phyloP scores from a whole-genome alignment of 441 rosid genomes.

The Daphne laureola region DNA sequence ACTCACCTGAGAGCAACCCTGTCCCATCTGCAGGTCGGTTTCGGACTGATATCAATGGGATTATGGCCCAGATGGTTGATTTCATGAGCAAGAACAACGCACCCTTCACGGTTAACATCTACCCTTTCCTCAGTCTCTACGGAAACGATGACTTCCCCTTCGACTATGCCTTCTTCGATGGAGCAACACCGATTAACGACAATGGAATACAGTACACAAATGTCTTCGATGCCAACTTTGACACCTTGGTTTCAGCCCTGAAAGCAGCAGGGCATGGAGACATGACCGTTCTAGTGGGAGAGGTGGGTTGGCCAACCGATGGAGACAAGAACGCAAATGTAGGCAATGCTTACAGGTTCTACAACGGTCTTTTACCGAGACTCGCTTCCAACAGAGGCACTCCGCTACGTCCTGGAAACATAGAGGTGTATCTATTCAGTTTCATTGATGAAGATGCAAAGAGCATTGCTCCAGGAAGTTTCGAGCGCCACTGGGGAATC shows the following conservation, averaged over 20 bases:
- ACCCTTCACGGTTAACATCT: conserved; percentile 88
- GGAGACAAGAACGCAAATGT: conserved; percentile 76
- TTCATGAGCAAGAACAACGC: conserved; percentile 62
- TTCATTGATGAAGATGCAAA: conserved; percentile 85
- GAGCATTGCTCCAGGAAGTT: conserved; percentile 78
- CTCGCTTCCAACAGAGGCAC: conserved; percentile 60
- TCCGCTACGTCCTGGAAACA: conserved; percentile 68
- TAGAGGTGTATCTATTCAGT: conserved; percentile 82
- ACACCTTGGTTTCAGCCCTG: conserved; percentile 70
- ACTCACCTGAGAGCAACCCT: conserved; percentile 50
- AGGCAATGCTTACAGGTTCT: conserved; percentile 64
- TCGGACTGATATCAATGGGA: conserved; percentile 53
- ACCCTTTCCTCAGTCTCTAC: conserved; percentile 89
- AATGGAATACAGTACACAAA: conserved; percentile 63
- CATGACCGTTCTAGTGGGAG: conserved; percentile 72
- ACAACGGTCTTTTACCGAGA: conserved; percentile 71
- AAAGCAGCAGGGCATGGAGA: conserved; percentile 55
- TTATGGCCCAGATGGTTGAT: conserved; percentile 69
- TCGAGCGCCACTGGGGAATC: conserved; percentile 98
- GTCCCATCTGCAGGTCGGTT: conserved; percentile 89
- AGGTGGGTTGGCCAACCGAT: conserved; percentile 97
- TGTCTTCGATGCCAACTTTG: conserved; percentile 89
- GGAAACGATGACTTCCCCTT: conserved; percentile 68
- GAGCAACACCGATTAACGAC: conserved; percentile 48
- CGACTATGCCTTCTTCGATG: conserved; percentile 89